Percentiles rank a stretch among this genome's conserved stretches.
phyloP scores from a whole-genome alignment of 768 basidiomycete species.

The Paxillus involutus region DNA sequence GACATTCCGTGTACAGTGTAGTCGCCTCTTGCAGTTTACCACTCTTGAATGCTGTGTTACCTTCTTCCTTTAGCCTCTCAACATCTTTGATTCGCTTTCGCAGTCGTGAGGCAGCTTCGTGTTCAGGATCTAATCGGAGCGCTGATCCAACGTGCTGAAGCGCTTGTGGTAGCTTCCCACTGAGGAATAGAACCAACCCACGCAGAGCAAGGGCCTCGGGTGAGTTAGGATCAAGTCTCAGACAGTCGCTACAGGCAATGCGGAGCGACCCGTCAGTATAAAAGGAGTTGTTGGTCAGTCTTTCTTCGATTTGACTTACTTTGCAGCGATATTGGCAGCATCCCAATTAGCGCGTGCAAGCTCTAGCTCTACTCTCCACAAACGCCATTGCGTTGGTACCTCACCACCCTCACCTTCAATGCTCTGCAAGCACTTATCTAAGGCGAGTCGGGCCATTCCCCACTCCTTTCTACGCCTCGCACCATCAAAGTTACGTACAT shows the following conservation, averaged over 20 bases:
- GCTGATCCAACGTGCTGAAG: slow-evolving; percentile 71
- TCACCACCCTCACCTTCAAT: slow-evolving; percentile 77
- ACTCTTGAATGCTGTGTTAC: slow-evolving; percentile 72
- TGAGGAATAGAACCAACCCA: slow-evolving; percentile 76
- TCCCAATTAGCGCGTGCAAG: slow-evolving; percentile 72
- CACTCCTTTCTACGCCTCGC: slow-evolving; percentile 66
- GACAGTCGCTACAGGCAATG: slow-evolving; percentile 56
- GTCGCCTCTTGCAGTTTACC: slow-evolving; percentile 61
- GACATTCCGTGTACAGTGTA: slow-evolving; percentile 65
- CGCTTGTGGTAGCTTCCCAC: slow-evolving; percentile 67
- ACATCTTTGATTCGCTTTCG: slow-evolving; percentile 82
- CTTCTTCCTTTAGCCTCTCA: slow-evolving; percentile 82
- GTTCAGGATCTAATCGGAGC: slow-evolving; percentile 75
- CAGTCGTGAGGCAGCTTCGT: slow-evolving; percentile 65
- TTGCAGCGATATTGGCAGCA: slow-evolving; percentile 69
- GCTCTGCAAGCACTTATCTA: slow-evolving; percentile 73
- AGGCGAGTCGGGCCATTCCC: slow-evolving; percentile 73
- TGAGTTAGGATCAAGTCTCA: slow-evolving; percentile 69
- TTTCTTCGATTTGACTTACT: slow-evolving; percentile 45
- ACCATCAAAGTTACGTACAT: slow-evolving; percentile 61
- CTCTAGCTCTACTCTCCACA: slow-evolving; percentile 79
- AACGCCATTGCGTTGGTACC: slow-evolving; percentile 76
- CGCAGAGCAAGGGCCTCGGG: slow-evolving; percentile 79
- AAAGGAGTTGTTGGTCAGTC: background rate
- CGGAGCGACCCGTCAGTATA: slow-evolving; percentile 3